Conservation (phyloP, 2,329 filamentous ascomycete species). For the Talaromyces verruculosus region DNA sequence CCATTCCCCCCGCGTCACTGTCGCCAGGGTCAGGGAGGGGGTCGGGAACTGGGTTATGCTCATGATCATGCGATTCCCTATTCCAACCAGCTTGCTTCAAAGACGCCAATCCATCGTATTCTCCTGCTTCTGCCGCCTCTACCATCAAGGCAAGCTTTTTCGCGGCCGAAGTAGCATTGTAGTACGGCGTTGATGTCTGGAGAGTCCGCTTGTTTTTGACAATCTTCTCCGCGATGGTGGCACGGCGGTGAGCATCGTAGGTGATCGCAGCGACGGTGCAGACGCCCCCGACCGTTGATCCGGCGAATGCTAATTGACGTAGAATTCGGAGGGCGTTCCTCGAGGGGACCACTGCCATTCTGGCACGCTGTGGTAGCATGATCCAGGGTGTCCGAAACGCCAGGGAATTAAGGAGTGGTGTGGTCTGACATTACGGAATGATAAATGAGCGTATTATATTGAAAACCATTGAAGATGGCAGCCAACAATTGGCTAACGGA, state of each 20-base stretch:
- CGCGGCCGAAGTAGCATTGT: conserved; percentile 42
- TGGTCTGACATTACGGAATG: conserved; percentile 7
- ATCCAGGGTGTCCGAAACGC: conserved; percentile 4
- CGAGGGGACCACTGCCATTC: conserved; percentile 41
- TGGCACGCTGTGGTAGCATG: conserved; percentile 35
- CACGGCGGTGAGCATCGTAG: conserved; percentile 44
- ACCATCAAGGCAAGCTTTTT: conserved; percentile 43
- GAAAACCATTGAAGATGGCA: neutral
- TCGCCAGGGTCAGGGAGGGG: neutral
- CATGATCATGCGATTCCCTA: conserved; percentile 7
- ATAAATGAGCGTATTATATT: neutral
- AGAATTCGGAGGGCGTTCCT: conserved; percentile 46
- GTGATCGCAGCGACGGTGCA: conserved; percentile 44
- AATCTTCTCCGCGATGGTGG: conserved; percentile 43
- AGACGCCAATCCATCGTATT: conserved; percentile 42
- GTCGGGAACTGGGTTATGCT: neutral
- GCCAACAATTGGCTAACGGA: neutral
- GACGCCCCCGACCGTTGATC: conserved; percentile 38
- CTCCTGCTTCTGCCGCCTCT: conserved; percentile 46
- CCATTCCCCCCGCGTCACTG: neutral
- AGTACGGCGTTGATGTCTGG: conserved; percentile 43
- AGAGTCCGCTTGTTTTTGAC: conserved; percentile 47
- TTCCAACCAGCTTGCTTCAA: conserved; percentile 29
- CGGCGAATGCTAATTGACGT: conserved; percentile 37
- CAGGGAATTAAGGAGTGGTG: neutral